These are phyloP conservation scores for Phialemonium atrogriseum DNA, from an alignment of 2,329 filamentous ascomycete species.

Conservation along the genomic window DNA sequence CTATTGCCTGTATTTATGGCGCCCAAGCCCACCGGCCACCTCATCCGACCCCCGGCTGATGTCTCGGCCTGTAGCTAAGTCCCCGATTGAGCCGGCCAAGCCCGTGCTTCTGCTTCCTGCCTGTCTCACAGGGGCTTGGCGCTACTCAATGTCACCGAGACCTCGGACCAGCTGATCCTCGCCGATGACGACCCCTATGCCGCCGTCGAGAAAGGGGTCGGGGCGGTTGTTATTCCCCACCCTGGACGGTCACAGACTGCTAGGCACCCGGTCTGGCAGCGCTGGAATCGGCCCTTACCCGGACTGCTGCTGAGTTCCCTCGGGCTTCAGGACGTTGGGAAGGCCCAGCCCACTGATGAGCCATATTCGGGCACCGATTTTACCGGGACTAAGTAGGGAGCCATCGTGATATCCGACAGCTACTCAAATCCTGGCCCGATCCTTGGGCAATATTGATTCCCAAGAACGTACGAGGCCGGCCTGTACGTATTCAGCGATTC, in stretches of 20 bases:
- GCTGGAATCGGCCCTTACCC: constrained; percentile 47
- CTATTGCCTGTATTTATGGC: too few species aligned
- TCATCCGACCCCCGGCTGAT: not conserved
- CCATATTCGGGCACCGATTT: constrained; percentile 43
- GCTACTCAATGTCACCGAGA: constrained; percentile 2
- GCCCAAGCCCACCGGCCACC: too few species aligned
- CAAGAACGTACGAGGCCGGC: constrained; percentile 54
- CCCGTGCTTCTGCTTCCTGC: not conserved
- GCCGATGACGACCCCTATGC: not conserved
- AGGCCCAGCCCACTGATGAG: constrained; percentile 37
- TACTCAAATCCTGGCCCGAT: constrained; percentile 49
- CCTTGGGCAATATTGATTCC: constrained; percentile 58
- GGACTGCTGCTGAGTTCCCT: constrained; percentile 54
- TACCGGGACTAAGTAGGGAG: constrained; percentile 43
- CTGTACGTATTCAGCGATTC: constrained; percentile 55
- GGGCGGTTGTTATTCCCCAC: not conserved
- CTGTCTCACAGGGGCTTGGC: constrained; percentile 1
- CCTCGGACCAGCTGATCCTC: constrained; percentile 1
- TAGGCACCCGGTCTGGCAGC: constrained; percentile 2
- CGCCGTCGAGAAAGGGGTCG: not conserved
- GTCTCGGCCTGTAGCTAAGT: not conserved
- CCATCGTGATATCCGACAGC: constrained; percentile 50
- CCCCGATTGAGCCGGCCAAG: constrained; percentile 1
- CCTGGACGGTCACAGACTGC: constrained; percentile 2
- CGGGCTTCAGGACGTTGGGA: constrained; percentile 52